Percentiles rank a stretch among this genome's conserved stretches.
Conservation (phyloP, 2,329 filamentous ascomycete species). For the Zymoseptoria brevis region DNA sequence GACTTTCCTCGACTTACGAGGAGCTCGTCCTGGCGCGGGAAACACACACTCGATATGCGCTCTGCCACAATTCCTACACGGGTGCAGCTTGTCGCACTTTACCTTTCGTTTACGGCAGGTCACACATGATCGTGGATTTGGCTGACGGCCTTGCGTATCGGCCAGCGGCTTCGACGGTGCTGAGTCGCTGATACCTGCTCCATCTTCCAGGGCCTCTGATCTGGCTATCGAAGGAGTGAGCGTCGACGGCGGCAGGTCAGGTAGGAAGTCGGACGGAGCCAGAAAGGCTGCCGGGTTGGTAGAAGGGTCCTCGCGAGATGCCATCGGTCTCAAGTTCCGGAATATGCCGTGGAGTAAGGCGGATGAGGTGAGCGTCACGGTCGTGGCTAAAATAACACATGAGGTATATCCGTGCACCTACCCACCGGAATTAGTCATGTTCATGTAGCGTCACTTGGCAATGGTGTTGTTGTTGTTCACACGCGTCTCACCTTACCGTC, state of each 20-base stretch:
- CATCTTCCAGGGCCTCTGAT: slow-evolving; percentile 3
- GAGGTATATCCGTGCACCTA: too few species aligned
- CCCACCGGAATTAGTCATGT: too few species aligned
- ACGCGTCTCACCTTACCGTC: too few species aligned
- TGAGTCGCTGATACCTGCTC: background rate
- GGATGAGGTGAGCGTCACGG: background rate
- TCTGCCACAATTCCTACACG: slow-evolving; percentile 66
- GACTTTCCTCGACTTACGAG: slow-evolving; percentile 59
- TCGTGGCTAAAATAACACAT: too few species aligned
- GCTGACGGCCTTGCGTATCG: slow-evolving; percentile 27
- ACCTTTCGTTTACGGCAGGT: slow-evolving; percentile 57
- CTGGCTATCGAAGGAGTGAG: slow-evolving; percentile 6
- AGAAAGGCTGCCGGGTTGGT: slow-evolving; percentile 3
- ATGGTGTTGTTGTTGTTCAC: too few species aligned
- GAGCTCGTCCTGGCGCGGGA: slow-evolving; percentile 64
- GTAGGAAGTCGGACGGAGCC: slow-evolving; percentile 20
- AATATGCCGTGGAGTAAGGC: background rate
- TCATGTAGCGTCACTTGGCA: too few species aligned
- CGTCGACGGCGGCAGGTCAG: slow-evolving; percentile 17
- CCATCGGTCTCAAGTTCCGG: background rate
- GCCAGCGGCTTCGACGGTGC: slow-evolving; percentile 12
- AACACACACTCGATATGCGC: slow-evolving; percentile 66
- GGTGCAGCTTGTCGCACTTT: slow-evolving; percentile 69
- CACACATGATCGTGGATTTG: slow-evolving; percentile 41
- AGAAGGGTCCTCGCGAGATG: background rate